A percentile compares a stretch with the other conserved stretches of the same genome.
These are phyloP conservation scores for Pseudophaeomoniella oleicola DNA, from an alignment of 2,329 filamentous ascomycete genomes.

Conservation along the genomic window DNA sequence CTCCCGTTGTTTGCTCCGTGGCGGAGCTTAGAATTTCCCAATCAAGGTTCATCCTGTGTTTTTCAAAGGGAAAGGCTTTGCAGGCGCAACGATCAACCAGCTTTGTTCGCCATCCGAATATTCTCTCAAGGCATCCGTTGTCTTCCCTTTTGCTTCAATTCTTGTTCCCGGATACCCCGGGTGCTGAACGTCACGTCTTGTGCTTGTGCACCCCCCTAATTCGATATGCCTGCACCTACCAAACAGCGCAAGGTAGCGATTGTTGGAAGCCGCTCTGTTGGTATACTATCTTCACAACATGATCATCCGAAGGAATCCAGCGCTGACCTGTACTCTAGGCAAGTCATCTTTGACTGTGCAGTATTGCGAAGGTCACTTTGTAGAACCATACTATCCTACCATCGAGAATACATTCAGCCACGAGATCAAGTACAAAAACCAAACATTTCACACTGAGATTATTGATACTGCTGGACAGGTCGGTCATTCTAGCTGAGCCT, in stretches of 20 bases:
- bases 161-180: too few species aligned
- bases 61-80: too few species aligned
- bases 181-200: too few species aligned
- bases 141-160: too few species aligned
- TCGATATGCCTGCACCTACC: constrained; percentile 50
- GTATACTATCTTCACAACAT: constrained; percentile 32
- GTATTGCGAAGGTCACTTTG: constrained; percentile 94
- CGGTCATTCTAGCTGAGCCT: constrained; percentile 12
- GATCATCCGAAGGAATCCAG: background rate
- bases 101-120: too few species aligned
- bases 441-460: constrained; percentile 92
- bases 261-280: constrained; percentile 84
- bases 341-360: constrained; percentile 96
- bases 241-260: constrained; percentile 95
- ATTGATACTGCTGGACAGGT: constrained; percentile 95
- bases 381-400: constrained; percentile 97
- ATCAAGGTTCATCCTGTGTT: too few species aligned
- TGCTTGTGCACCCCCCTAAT: too few species aligned
- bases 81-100: too few species aligned
- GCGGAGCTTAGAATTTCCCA: too few species aligned
- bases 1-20: too few species aligned
- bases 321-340: constrained; percentile 38
- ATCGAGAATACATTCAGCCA: constrained; percentile 99
- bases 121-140: too few species aligned
- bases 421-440: constrained; percentile 79